Evolutionary conservation across 257 asterid genomes (phyloP).

Genomic region (Fraxinus anomala): DNA sequence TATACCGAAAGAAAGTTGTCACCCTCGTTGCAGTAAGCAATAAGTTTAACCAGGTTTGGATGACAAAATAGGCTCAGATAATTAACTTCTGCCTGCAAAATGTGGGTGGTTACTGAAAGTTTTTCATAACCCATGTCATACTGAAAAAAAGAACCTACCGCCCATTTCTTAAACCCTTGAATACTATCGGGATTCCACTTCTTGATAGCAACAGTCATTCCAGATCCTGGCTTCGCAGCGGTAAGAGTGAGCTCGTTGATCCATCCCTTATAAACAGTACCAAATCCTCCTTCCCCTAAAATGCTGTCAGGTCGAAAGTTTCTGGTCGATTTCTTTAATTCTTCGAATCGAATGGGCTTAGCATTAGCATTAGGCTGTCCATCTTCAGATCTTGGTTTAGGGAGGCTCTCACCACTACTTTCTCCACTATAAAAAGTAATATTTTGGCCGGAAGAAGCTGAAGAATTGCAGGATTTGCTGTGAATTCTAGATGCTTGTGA

Average conservation of each 20-base stretch:
- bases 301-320: constrained; percentile 14
- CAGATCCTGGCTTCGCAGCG: constrained; percentile 33
- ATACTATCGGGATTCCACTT: neutral
- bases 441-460: constrained; percentile 1
- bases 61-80: constrained; percentile 27
- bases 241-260: constrained; percentile 28
- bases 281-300: constrained; percentile 27
- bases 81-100: constrained; percentile 25
- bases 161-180: constrained; percentile 26
- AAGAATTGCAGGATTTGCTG: constrained; percentile 3
- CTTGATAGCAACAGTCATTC: constrained; percentile 29
- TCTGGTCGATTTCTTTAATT: constrained; percentile 21
- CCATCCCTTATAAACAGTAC: constrained; percentile 34
- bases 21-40: constrained; percentile 30
- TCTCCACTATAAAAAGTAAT: neutral
- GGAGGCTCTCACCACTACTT: neutral
- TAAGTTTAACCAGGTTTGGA: constrained; percentile 33
- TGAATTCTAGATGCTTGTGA: neutral
- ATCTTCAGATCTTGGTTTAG: constrained; percentile 16
- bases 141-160: constrained; percentile 15
- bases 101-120: neutral
- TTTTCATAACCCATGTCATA: neutral
- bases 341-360: constrained; percentile 1
- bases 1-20: constrained; percentile 22
- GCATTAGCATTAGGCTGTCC: neutral